phyloP scores from a whole-genome alignment of 495 filamentous ascomycete genomes.

The Xylaria telfairii region DNA sequence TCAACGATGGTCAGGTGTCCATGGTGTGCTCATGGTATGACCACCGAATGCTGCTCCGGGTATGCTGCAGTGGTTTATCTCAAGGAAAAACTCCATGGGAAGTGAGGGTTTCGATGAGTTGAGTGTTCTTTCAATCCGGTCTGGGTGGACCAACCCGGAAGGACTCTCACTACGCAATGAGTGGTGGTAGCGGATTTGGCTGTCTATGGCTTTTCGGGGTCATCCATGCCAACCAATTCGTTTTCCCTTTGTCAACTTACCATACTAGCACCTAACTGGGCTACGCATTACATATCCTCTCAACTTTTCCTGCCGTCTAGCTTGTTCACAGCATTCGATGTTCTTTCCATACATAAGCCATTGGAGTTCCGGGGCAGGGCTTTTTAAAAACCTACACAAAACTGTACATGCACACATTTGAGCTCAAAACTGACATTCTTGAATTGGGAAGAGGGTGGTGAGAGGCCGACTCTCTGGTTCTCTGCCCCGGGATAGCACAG shows the following conservation, averaged over 20 bases:
- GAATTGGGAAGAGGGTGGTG: background rate
- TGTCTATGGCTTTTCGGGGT: background rate
- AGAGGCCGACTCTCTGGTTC: background rate
- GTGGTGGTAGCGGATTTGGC: background rate
- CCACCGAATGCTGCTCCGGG: conserved; percentile 71
- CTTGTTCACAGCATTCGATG: conserved; percentile 22
- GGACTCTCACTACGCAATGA: background rate
- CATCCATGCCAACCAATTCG: background rate
- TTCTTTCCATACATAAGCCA: conserved; percentile 20
- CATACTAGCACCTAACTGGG: background rate
- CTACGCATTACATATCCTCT: background rate
- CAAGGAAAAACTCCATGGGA: conserved; percentile 67
- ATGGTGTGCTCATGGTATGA: conserved; percentile 82
- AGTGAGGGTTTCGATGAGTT: conserved; percentile 12
- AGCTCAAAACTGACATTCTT: conserved; percentile 7
- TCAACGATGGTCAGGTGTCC: conserved; percentile 71
- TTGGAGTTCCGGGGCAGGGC: conserved; percentile 12
- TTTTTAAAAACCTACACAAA: conserved; percentile 15
- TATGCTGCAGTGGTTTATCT: conserved; percentile 74
- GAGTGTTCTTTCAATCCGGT: background rate
- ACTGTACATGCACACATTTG: conserved; percentile 18
- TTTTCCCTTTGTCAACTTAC: conserved; percentile 9
- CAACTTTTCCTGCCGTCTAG: conserved; percentile 11
- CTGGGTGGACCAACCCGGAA: background rate
- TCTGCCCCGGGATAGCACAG: background rate